Evolutionary conservation across 768 basidiomycete species (phyloP).

Genomic region (Steccherinum ochraceum): DNA sequence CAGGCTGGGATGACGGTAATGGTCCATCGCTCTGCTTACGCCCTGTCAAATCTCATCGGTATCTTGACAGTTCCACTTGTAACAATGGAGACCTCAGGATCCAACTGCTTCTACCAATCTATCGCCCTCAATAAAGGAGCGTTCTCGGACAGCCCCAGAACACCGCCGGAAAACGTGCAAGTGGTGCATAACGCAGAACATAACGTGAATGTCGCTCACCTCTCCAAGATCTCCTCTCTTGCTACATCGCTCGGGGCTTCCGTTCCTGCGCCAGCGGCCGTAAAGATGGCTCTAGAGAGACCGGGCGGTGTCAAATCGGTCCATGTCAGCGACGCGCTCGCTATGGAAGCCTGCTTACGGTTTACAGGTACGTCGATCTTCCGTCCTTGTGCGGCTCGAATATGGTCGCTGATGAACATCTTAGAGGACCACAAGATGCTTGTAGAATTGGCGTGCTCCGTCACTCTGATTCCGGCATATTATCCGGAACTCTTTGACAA

Average conservation of each 20-base stretch:
- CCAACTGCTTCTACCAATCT: slow-evolving; percentile 70
- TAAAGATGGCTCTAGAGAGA: slow-evolving; percentile 60
- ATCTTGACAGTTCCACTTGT: slow-evolving; percentile 51
- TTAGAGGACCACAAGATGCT: slow-evolving; percentile 68
- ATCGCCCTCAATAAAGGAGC: slow-evolving; percentile 46
- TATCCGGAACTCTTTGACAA: slow-evolving; percentile 46
- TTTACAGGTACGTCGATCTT: slow-evolving; percentile 50
- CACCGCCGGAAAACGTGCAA: slow-evolving; percentile 35
- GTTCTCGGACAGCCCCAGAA: slow-evolving; percentile 31
- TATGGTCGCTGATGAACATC: background rate
- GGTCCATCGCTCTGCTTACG: background rate
- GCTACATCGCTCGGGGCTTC: slow-evolving; percentile 73
- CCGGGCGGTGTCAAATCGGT: slow-evolving; percentile 50
- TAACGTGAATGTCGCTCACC: slow-evolving; percentile 49
- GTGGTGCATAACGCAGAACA: slow-evolving; percentile 34
- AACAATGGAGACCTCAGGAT: slow-evolving; percentile 64
- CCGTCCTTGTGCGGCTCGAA: background rate
- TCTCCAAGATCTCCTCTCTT: slow-evolving; percentile 50
- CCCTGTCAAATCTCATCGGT: background rate
- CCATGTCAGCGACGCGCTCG: slow-evolving; percentile 60
- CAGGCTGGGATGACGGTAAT: slow-evolving; percentile 66
- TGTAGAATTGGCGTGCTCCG: slow-evolving; percentile 69
- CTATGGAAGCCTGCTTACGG: slow-evolving; percentile 49
- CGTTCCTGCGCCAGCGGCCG: slow-evolving; percentile 50
- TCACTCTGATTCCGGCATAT: slow-evolving; percentile 64